Percentiles rank a stretch among this genome's conserved stretches.
Evolutionary conservation across 371 early-diverging fungal species (phyloP).

Genomic region (Amoeboaphelidium occidentale): DNA sequence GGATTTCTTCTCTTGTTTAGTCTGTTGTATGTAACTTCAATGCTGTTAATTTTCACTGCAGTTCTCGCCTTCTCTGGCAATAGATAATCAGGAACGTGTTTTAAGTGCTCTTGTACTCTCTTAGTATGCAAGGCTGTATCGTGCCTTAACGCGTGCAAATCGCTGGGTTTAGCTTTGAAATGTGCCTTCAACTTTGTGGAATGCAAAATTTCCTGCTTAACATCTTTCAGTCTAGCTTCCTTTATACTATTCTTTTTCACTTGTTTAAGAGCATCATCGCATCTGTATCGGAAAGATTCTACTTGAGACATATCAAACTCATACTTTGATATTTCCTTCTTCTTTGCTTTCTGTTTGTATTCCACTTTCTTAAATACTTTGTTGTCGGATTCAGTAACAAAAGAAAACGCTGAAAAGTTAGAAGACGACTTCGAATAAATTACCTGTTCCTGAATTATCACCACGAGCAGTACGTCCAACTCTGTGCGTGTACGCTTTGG

Average conservation of each 20-base stretch:
- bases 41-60: too few species aligned
- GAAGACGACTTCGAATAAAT: too few species aligned
- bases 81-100: conserved; percentile 75
- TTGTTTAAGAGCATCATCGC: conserved; percentile 55
- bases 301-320: conserved; percentile 66
- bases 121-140: conserved; percentile 63
- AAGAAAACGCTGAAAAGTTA: not conserved
- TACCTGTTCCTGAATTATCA: not conserved
- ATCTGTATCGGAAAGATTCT: conserved; percentile 70
- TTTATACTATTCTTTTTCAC: conserved; percentile 45
- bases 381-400: not conserved
- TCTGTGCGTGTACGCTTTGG: conserved; percentile 82
- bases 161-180: conserved; percentile 86
- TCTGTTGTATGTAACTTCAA: too few species aligned
- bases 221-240: conserved; percentile 73
- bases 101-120: conserved; percentile 55
- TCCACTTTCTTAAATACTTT: not conserved
- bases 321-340: conserved; percentile 42
- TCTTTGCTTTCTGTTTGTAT: conserved; percentile 9
- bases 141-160: conserved; percentile 71
- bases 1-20: too few species aligned
- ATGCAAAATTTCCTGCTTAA: conserved; percentile 73
- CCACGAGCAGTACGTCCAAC: conserved; percentile 93
- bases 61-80: conserved; percentile 21
- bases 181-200: conserved; percentile 78